Base-by-base conservation (phyloP, 164 flowering plant species). In the Liriodendron chinense region DNA sequence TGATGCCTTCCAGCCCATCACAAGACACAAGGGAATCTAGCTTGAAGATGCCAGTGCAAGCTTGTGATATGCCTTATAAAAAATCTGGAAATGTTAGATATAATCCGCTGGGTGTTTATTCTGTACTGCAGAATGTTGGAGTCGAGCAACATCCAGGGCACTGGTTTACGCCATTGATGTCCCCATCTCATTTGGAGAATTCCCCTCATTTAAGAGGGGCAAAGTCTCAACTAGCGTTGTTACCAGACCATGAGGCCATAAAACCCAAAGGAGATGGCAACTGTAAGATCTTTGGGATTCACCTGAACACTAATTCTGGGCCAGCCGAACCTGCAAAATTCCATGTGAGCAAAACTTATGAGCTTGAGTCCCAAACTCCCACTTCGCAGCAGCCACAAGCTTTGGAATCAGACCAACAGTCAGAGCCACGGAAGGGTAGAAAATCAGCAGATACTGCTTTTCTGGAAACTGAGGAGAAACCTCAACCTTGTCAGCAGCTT, bases 271-370 rank as follows among this genome's bases (percentile, higher is more conserved):
- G 72, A 13, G 91, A 88, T 74, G 91, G 91, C 12, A 87, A 85
- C 75, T 94, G 88, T 80, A 93, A 84, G 84, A 87, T 95, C 28
- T 95, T 95, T 80, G 99, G 99, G 14, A 86, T 92, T 28, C 82
- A 91, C 9, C 89, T 93, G 7, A 56, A 75, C 49, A 81, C 83
- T 73, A 85, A 74, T 34, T 71, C 84, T 69, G 81, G 75, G 25
- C 53, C 78, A 56, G 47, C 81, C 49, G 94, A 86, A 21, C 78
- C 87, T 53, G 57, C 78, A 7, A 56, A 28, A 56, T 67, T 82
- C 7, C 77, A 74, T 22, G 80, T 71, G 70, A 84, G 73, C 47
- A 18, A 47, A 5, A n/a, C 24, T 50, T 74, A 61, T 48, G 84
- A 82, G 71, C 61, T 79, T 26, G 78, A 74, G 47, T 75, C 74